Evolutionary conservation across 768 basidiomycete species (phyloP), one percentile per base, ranked within the genome.

Genomic region (Obba rivulosa): DNA sequence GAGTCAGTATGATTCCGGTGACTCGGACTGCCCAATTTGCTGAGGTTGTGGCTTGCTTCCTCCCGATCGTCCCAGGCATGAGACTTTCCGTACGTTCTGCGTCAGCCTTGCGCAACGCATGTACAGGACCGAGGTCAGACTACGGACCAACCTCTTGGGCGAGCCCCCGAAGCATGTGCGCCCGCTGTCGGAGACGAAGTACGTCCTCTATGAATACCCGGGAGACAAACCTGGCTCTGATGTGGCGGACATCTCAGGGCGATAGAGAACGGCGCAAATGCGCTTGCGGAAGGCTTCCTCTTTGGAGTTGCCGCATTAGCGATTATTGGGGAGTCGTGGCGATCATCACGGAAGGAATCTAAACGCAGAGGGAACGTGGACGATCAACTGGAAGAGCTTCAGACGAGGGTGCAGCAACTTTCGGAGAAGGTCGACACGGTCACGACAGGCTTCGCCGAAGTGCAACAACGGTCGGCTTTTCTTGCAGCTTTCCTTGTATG

Each of bases 201-300:
- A 50, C 52, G 79, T 66, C 10, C 36, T 31, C 18, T 41, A 3
- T 31, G 17, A 22, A n/a, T 16, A 25, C 16, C 18, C 13, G 11
- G 8, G 21, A 20, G 18, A 1, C 4, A 14, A 11, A 35, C 28
- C 35, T 43, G 14, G 38, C 18, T 25, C 38, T 38, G 43, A 45
- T 48, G 31, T 17, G 8, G 24, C 8, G 13, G 17, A 46, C 17
- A 20, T 31, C 35, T 17, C 53, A 89, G 87, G 50, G 90, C 90
- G 0, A 86, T 92, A 50, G 87, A 91, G 50, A 90, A 85, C 56
- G 90, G 90, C 18, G 87, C 90, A 14, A 92, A 91, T 55, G 73
- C 83, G 4, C 71, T 92, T 4, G 90, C 90, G 0, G 90, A 92
- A 65, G 87, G 87, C 0, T 92, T 92, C 55, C 75, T 92, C 3